These are phyloP conservation scores for Mycena amicta DNA, from an alignment of 768 basidiomycete species.

Conservation along the genomic window DNA sequence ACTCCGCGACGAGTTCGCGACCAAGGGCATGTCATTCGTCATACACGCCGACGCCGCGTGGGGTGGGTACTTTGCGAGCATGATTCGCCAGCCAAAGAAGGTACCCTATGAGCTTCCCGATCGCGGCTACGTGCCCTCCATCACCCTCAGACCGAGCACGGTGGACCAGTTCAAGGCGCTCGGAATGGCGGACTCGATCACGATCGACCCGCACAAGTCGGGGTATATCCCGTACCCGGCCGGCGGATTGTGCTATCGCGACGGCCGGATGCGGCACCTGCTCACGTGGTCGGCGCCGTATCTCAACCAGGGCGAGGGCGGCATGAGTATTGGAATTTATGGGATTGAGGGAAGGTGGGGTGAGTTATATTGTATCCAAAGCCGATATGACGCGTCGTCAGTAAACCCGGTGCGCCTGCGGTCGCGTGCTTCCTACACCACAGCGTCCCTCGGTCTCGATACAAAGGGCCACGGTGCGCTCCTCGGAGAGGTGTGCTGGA, in stretches of 20 bases:
- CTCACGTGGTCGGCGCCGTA: conserved; percentile 41
- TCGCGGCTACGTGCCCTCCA: neutral
- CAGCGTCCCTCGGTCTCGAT: conserved; percentile 42
- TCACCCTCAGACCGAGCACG: neutral
- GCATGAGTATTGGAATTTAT: conserved; percentile 43
- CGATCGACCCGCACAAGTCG: conserved; percentile 43
- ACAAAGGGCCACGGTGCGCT: conserved; percentile 40
- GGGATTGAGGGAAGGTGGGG: conserved; percentile 51
- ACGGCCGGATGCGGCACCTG: conserved; percentile 38
- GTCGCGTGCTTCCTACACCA: conserved; percentile 41
- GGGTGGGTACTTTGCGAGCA: conserved; percentile 48
- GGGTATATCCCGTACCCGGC: conserved; percentile 48
- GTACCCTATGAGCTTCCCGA: neutral
- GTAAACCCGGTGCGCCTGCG: conserved; percentile 50
- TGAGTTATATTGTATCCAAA: neutral
- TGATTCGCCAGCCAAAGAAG: conserved; percentile 24
- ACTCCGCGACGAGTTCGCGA: conserved; percentile 32
- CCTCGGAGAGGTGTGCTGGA: conserved; percentile 40
- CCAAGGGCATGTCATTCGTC: conserved; percentile 39
- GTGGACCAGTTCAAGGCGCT: conserved; percentile 1
- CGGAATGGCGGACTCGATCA: conserved; percentile 29
- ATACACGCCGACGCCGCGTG: conserved; percentile 50
- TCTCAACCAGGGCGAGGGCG: conserved; percentile 24
- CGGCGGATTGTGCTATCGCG: conserved; percentile 42
- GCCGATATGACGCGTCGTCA: conserved; percentile 16